Evolutionary conservation across 768 basidiomycete genomes (phyloP).

Genomic region (Pleurotus ostreatus): DNA sequence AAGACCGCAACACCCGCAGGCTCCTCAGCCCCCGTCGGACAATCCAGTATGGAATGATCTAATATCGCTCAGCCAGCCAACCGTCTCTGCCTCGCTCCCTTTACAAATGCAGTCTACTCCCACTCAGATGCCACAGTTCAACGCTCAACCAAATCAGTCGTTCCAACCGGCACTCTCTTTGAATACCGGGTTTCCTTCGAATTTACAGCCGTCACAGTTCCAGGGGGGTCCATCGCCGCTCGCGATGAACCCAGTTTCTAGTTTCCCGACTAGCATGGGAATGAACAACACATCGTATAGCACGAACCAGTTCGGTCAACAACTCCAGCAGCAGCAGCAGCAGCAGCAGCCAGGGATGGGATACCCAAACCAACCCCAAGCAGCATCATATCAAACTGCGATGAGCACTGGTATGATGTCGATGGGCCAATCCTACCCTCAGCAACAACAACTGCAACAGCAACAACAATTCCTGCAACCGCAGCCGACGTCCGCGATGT

Average conservation of each 20-base stretch:
- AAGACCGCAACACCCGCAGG: constrained; percentile 17
- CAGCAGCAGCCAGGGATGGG: neutral
- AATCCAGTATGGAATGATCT: constrained; percentile 60
- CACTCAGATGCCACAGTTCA: neutral
- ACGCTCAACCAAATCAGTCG: neutral
- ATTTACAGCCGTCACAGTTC: neutral
- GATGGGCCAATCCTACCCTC: too few species aligned
- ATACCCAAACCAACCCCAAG: neutral
- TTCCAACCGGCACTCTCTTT: neutral
- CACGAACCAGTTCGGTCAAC: too few species aligned
- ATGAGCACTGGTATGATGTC: neutral
- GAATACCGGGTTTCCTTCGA: neutral
- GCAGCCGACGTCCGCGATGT: constrained; percentile 4
- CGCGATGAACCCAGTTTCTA: neutral
- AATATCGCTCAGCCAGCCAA: constrained; percentile 39
- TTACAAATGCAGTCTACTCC: constrained; percentile 35
- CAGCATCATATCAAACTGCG: neutral
- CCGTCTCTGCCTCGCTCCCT: constrained; percentile 48
- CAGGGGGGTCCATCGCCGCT: neutral
- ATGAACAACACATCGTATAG: neutral
- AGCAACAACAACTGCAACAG: neutral
- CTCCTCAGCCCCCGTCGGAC: constrained; percentile 15
- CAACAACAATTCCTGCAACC: constrained; percentile 11
- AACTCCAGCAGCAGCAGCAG: neutral
- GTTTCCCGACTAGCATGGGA: neutral